A percentile compares a stretch with the other conserved stretches of the same genome.
Evolutionary conservation across 768 basidiomycete species (phyloP).

Genomic region (Hydnum rufescens): DNA sequence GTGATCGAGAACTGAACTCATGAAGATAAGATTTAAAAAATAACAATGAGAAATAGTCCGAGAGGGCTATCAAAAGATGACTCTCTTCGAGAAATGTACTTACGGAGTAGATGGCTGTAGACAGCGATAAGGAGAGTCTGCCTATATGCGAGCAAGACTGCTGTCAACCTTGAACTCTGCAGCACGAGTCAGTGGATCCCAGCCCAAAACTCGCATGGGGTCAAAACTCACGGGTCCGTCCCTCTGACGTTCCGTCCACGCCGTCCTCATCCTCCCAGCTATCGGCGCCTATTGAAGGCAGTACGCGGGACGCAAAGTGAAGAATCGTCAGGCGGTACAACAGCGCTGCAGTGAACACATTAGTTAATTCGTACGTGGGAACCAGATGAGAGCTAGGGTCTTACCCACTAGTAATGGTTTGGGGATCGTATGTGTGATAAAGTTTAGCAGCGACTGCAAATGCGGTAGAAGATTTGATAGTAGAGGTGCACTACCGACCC

Average conservation of each 20-base stretch:
- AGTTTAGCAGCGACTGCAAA: slow-evolving; percentile 57
- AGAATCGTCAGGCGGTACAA: slow-evolving; percentile 64
- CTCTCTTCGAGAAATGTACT: slow-evolving; percentile 20
- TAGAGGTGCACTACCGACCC: slow-evolving; percentile 29
- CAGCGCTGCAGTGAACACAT: slow-evolving; percentile 17
- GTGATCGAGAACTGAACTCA: slow-evolving; percentile 52
- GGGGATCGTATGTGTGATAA: slow-evolving; percentile 67
- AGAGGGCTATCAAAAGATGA: not conserved
- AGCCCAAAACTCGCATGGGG: not conserved
- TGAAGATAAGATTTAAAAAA: not conserved
- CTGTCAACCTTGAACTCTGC: slow-evolving; percentile 59
- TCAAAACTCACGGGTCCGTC: slow-evolving; percentile 39
- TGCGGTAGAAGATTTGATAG: slow-evolving; percentile 65
- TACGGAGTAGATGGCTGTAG: slow-evolving; percentile 69
- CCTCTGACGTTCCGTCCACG: slow-evolving; percentile 45
- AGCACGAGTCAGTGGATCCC: not conserved
- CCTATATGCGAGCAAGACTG: slow-evolving; percentile 58
- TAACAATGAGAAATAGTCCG: not conserved
- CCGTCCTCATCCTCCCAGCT: slow-evolving; percentile 53
- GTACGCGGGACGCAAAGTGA: slow-evolving; percentile 60
- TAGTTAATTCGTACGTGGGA: not conserved
- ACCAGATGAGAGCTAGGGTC: not conserved
- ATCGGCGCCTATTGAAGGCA: slow-evolving; percentile 69
- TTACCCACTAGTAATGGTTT: slow-evolving; percentile 53
- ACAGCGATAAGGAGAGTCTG: slow-evolving; percentile 73